A percentile compares a stretch with the other conserved stretches of the same genome.
Conservation (phyloP, 225 moss, liverwort and hornwort species). For the Pseudisothecium myosuroides region DNA sequence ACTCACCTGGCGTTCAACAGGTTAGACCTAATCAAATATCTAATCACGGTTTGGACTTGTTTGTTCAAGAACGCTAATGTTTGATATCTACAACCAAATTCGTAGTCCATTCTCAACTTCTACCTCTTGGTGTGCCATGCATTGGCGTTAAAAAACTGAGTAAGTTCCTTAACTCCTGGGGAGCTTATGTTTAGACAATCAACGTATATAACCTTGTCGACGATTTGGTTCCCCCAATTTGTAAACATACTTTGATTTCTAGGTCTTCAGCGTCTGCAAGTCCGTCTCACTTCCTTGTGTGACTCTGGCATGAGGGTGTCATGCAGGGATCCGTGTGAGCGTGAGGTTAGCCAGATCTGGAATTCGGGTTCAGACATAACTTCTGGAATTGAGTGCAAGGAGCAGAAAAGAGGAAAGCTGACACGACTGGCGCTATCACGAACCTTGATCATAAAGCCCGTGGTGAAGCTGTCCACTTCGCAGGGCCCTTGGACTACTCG, state of each 20-base stretch:
- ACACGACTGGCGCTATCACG: conserved; percentile 17
- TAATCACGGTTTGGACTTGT: neutral
- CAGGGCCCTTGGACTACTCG: conserved; percentile 3
- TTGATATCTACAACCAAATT: neutral
- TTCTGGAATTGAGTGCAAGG: neutral
- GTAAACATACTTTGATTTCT: neutral
- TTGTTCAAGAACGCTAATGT: neutral
- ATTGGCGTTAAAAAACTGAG: neutral
- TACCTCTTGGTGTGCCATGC: neutral
- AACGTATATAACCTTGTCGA: neutral
- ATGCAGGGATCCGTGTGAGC: neutral
- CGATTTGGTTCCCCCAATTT: neutral
- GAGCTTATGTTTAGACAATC: neutral
- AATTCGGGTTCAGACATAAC: neutral
- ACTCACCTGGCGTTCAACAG: neutral
- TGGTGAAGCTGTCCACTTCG: conserved; percentile 10
- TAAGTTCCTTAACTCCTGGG: neutral
- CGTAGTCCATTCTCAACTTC: neutral
- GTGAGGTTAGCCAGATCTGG: neutral
- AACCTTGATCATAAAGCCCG: conserved; percentile 9
- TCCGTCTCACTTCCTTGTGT: neutral
- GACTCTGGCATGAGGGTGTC: neutral
- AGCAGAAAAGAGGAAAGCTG: neutral
- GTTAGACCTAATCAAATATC: neutral
- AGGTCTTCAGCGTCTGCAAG: neutral